phyloP scores from a whole-genome alignment of 768 basidiomycete species.

The Leccinellum albellum region DNA sequence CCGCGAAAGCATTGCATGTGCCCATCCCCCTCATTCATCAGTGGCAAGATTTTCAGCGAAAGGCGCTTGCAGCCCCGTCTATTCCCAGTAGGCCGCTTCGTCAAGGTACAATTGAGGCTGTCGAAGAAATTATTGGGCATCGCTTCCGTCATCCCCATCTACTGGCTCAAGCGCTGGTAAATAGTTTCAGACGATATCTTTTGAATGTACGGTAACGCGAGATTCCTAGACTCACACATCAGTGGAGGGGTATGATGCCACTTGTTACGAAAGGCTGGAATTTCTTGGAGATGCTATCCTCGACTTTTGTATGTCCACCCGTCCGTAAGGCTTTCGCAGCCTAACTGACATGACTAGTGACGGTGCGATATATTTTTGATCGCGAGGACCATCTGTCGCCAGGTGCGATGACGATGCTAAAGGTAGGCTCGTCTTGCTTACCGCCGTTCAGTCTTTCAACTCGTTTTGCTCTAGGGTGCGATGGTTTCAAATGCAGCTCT shows the following conservation, averaged over 20 bases:
- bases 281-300: constrained; percentile 86
- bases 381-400: constrained; percentile 63
- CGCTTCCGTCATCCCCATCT: constrained; percentile 60
- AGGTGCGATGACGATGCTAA: constrained; percentile 74
- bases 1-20: constrained; percentile 60
- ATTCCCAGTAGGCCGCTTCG: constrained; percentile 43
- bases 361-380: constrained; percentile 65
- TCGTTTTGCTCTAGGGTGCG: constrained; percentile 49
- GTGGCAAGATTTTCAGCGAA: constrained; percentile 68
- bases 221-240: constrained; percentile 64
- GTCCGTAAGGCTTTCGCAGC: not conserved
- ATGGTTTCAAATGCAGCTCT: constrained; percentile 84
- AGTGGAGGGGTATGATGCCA: constrained; percentile 49
- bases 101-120: constrained; percentile 46
- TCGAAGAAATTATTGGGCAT: constrained; percentile 64
- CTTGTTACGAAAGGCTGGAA: constrained; percentile 72
- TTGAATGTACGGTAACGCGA: constrained; percentile 7
- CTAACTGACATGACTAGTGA: constrained; percentile 46
- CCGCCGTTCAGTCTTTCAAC: not conserved
- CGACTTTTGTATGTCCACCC: constrained; percentile 61
- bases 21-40: constrained; percentile 58
- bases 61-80: constrained; percentile 42
- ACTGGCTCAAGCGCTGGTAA: constrained; percentile 69
- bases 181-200: constrained; percentile 13
- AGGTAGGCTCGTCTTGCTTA: constrained; percentile 40